Conservation (phyloP, 2,329 filamentous ascomycete genomes). For the Lachnellula arida region DNA sequence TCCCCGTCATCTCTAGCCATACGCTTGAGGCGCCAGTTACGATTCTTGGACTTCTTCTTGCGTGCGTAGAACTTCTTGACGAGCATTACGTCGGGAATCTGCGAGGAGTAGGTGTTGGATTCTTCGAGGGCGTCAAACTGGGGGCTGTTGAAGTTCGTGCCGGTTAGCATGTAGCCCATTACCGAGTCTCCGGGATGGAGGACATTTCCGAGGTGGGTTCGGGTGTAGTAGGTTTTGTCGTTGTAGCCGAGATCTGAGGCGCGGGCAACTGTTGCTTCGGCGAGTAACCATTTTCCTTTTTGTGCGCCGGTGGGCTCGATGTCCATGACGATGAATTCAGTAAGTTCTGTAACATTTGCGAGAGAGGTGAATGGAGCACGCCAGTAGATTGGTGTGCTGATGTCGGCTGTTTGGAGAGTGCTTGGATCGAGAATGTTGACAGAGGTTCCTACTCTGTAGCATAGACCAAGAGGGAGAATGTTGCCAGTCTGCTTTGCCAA, state of each 20-base stretch:
- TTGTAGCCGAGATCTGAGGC: constrained; percentile 83
- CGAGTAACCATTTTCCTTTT: constrained; percentile 77
- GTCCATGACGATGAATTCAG: constrained; percentile 93
- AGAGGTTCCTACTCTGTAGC: constrained; percentile 82
- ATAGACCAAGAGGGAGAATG: constrained; percentile 80
- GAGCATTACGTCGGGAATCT: constrained; percentile 85
- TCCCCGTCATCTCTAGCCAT: constrained; percentile 89
- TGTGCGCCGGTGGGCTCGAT: constrained; percentile 73
- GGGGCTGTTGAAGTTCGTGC: constrained; percentile 87
- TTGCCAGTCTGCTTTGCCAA: constrained; percentile 84
- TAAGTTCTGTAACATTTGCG: constrained; percentile 76
- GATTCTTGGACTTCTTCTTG: constrained; percentile 74
- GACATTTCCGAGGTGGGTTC: constrained; percentile 83
- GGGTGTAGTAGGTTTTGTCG: constrained; percentile 80
- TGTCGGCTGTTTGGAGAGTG: constrained; percentile 85
- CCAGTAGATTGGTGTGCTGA: constrained; percentile 84
- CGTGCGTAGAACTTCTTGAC: constrained; percentile 96
- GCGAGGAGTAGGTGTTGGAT: constrained; percentile 68
- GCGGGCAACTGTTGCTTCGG: constrained; percentile 82
- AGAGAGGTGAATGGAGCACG: constrained; percentile 78
- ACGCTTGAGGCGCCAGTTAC: constrained; percentile 93
- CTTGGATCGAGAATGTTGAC: constrained; percentile 86
- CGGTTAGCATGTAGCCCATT: constrained; percentile 87
- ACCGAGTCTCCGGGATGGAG: constrained; percentile 87
- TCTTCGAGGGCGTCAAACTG: constrained; percentile 79